Conservation (phyloP, 371 early-diverging fungal genomes). For the Mucor sp. region DNA sequence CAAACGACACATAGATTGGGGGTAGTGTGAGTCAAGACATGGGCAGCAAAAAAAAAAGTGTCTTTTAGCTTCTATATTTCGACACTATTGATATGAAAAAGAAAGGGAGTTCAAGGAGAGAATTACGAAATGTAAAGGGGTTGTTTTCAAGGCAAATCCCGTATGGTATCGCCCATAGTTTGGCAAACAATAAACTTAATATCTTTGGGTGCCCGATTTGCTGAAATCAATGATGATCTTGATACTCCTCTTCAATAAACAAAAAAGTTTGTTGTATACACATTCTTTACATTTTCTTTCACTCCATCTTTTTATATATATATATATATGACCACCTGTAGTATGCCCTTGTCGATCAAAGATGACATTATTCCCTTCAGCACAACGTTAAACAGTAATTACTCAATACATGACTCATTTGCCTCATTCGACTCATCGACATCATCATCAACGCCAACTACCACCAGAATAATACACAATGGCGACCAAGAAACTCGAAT, state of each 20-base stretch:
- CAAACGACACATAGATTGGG: not conserved
- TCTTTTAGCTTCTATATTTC: not conserved
- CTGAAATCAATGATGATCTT: not conserved
- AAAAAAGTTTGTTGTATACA: not conserved
- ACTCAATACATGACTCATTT: conserved; percentile 30
- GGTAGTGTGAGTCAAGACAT: not conserved
- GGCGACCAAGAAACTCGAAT: conserved; percentile 35
- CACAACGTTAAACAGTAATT: conserved; percentile 26
- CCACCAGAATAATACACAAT: conserved; percentile 19
- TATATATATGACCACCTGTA: conserved; percentile 5
- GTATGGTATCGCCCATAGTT: not conserved
- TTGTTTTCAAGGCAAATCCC: not conserved
- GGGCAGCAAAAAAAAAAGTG: no score
- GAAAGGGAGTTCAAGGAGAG: conserved; percentile 2
- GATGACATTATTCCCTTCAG: conserved; percentile 23
- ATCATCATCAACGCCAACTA: conserved; percentile 3
- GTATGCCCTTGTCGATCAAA: conserved; percentile 14
- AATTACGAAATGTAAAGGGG: not conserved
- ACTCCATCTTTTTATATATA: not conserved
- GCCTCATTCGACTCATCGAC: conserved; percentile 1
- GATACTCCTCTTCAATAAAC: not conserved
- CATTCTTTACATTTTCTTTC: not conserved
- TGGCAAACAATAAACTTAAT: not conserved
- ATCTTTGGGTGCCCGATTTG: not conserved
- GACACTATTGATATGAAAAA: not conserved